phyloP scores from a whole-genome alignment of 2,329 filamentous ascomycete genomes.

The Aquanectria penicillioides region DNA sequence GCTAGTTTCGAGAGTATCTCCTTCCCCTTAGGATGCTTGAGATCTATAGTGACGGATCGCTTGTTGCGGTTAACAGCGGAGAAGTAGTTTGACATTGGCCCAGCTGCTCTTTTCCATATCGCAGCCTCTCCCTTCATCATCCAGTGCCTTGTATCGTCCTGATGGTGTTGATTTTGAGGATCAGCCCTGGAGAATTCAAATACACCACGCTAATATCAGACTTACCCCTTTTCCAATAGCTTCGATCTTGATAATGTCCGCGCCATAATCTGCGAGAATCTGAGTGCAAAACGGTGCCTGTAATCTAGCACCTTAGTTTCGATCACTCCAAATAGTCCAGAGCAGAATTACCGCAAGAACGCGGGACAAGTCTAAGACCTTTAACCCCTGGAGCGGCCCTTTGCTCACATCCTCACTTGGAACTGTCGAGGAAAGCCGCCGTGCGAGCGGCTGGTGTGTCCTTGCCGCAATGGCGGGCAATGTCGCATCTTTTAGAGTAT shows the following conservation, averaged over 20 bases:
- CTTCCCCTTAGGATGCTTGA: constrained; percentile 42
- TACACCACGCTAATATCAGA: not conserved
- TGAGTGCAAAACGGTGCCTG: constrained; percentile 51
- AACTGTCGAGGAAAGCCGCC: not conserved
- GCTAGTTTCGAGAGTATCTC: constrained; percentile 48
- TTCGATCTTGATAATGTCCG: constrained; percentile 53
- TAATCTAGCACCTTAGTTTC: not conserved
- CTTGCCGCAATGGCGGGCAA: not conserved
- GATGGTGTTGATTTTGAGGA: not conserved
- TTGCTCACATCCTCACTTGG: not conserved
- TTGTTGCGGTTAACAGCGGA: constrained; percentile 57
- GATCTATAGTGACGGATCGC: constrained; percentile 47
- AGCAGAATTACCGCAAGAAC: constrained; percentile 22
- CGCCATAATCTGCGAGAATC: constrained; percentile 57
- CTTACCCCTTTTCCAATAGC: constrained; percentile 39
- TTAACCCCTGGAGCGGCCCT: constrained; percentile 9
- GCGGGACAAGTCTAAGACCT: constrained; percentile 24
- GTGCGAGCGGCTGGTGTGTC: not conserved
- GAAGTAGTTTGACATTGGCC: constrained; percentile 54
- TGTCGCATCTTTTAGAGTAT: not conserved
- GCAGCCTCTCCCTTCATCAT: constrained; percentile 32
- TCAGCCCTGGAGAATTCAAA: not conserved
- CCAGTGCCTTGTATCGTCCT: constrained; percentile 36
- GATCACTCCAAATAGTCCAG: not conserved
- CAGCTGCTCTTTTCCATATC: constrained; percentile 33